These are phyloP conservation scores for Jatropha podagrica DNA, from an alignment of 441 rosid genomes.

Conservation along the genomic window DNA sequence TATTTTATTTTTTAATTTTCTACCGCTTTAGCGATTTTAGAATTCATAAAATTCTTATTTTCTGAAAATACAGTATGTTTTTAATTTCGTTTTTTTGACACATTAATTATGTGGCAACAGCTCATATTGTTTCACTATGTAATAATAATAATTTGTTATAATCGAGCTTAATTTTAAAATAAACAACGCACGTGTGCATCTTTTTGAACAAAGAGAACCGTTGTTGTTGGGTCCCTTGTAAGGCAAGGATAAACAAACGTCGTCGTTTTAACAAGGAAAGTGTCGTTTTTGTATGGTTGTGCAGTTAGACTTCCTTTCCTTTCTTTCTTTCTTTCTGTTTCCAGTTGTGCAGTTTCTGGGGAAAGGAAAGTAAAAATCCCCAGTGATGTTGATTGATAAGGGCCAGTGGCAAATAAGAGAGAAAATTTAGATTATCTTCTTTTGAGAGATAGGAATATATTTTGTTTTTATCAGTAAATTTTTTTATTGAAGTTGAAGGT, in stretches of 20 bases:
- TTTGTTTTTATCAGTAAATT: no score
- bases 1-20: not conserved
- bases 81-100: no score
- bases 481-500: not conserved
- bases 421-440: not conserved
- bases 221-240: slow-evolving; percentile 19
- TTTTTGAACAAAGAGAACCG: slow-evolving; percentile 26
- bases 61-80: no score
- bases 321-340: no score
- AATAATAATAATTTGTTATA: not conserved
- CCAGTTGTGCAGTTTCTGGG: not conserved
- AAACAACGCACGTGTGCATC: slow-evolving; percentile 43
- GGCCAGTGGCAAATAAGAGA: not conserved
- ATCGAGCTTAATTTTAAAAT: slow-evolving; percentile 27
- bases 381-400: slow-evolving; percentile 8
- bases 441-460: not conserved
- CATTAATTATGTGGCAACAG: slow-evolving; percentile 4
- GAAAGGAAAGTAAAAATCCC: not conserved
- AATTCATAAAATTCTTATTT: not conserved
- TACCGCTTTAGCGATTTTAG: not conserved
- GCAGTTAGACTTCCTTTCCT: not conserved
- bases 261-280: slow-evolving; percentile 15
- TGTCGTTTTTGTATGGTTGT: slow-evolving; percentile 2
- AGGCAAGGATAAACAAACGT: not conserved
- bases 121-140: not conserved